phyloP scores from a whole-genome alignment of 495 filamentous ascomycete species.

The Bombardia bombarda region DNA sequence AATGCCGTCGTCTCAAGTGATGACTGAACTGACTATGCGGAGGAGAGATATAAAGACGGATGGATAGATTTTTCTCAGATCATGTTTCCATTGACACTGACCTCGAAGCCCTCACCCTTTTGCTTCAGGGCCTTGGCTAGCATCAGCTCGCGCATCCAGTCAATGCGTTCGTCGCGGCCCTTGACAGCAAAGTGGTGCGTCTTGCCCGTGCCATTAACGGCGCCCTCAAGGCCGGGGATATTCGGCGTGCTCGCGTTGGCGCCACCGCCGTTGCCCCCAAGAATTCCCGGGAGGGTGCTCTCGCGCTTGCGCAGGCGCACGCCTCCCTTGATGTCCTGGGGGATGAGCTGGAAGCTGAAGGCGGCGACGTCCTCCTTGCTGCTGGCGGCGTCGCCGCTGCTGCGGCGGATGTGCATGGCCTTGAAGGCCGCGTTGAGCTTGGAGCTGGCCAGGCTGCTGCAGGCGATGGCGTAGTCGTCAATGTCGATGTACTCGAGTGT shows the following conservation, averaged over 20 bases:
- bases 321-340: slow-evolving; percentile 50
- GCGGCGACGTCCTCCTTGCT: slow-evolving; percentile 47
- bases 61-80: slow-evolving; percentile 36
- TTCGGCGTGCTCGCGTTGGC: not conserved
- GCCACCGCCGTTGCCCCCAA: slow-evolving; percentile 1
- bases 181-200: slow-evolving; percentile 92
- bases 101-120: slow-evolving; percentile 70
- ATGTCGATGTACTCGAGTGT: slow-evolving; percentile 84
- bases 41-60: not conserved
- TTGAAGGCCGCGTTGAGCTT: slow-evolving; percentile 88
- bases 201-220: slow-evolving; percentile 58
- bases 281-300: slow-evolving; percentile 19
- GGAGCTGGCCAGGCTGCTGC: slow-evolving; percentile 62
- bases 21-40: not conserved
- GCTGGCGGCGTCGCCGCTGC: slow-evolving; percentile 38
- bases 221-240: slow-evolving; percentile 21
- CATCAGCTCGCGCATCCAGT: slow-evolving; percentile 99
- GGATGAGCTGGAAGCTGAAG: slow-evolving; percentile 89
- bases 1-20: not conserved
- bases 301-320: slow-evolving; percentile 36
- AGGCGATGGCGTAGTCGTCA: slow-evolving; percentile 91
- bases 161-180: slow-evolving; percentile 79
- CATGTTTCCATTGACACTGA: slow-evolving; percentile 75
- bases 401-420: slow-evolving; percentile 60
- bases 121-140: slow-evolving; percentile 82